phyloP scores from a whole-genome alignment of 2,329 filamentous ascomycete genomes.

The Fusarium pilosicola region DNA sequence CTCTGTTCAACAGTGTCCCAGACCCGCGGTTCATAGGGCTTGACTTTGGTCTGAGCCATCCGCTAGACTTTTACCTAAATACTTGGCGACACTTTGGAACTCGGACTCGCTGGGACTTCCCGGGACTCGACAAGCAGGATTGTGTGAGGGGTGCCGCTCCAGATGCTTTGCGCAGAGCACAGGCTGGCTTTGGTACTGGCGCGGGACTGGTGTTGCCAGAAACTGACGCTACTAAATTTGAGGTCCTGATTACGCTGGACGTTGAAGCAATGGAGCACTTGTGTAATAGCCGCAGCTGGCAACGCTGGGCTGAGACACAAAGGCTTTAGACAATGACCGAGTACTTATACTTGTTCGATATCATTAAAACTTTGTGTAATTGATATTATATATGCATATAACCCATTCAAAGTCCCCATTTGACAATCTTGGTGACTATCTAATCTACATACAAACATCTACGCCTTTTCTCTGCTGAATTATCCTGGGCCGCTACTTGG shows the following conservation, averaged over 20 bases:
- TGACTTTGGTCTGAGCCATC: neutral
- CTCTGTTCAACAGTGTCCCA: rapidly evolving
- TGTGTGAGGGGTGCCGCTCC: rapidly evolving
- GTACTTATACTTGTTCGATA: no score
- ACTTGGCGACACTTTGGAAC: neutral
- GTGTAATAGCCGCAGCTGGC: neutral
- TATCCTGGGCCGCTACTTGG: no score
- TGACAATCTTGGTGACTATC: neutral
- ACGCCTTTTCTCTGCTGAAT: rapidly evolving
- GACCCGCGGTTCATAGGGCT: neutral
- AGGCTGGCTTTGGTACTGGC: neutral
- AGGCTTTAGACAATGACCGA: rapidly evolving
- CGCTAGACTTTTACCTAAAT: neutral
- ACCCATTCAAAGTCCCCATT: no score
- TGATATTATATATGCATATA: rapidly evolving
- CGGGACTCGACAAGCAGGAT: neutral
- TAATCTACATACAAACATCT: rapidly evolving
- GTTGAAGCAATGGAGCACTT: neutral
- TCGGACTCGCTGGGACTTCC: rapidly evolving
- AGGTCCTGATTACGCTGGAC: neutral
- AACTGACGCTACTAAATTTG: rapidly evolving
- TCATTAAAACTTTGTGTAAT: rapidly evolving
- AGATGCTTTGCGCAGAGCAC: neutral
- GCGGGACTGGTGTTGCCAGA: neutral
- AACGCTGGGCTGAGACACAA: rapidly evolving